These are phyloP conservation scores for Talinum fruticosum DNA, from an alignment of 148 eudicot species.

Conservation along the genomic window DNA sequence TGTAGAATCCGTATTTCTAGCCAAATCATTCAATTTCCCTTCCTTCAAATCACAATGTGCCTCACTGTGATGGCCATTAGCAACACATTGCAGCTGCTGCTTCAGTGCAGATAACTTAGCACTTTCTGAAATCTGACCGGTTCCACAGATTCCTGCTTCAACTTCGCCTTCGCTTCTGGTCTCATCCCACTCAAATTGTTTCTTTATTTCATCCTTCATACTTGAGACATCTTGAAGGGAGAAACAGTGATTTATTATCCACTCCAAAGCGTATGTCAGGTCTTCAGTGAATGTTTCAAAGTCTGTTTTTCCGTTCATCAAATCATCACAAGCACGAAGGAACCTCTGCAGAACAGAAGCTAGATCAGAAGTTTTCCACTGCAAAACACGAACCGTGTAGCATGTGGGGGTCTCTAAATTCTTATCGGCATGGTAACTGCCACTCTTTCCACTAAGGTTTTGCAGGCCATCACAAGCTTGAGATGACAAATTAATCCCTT, in stretches of 20 bases:
- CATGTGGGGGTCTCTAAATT: too few relatives aligned
- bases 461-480: slow-evolving; percentile 16
- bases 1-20: slow-evolving; percentile 23
- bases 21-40: slow-evolving; percentile 23
- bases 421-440: neutral
- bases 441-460: neutral
- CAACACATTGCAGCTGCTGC: neutral
- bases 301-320: slow-evolving; percentile 47
- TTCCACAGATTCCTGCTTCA: slow-evolving; percentile 29
- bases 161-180: slow-evolving; percentile 52
- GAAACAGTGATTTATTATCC: slow-evolving; percentile 74
- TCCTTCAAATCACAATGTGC: slow-evolving; percentile 3
- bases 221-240: slow-evolving; percentile 75
- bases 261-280: slow-evolving; percentile 52
- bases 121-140: neutral
- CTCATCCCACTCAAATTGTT: slow-evolving; percentile 61
- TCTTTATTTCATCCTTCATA: slow-evolving; percentile 60
- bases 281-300: slow-evolving; percentile 50
- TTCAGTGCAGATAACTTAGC: slow-evolving; percentile 18
- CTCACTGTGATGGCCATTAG: slow-evolving; percentile 13
- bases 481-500: slow-evolving; percentile 44
- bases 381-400: slow-evolving; percentile 54
- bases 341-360: slow-evolving; percentile 43
- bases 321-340: slow-evolving; percentile 47
- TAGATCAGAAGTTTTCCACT: slow-evolving; percentile 77